Evolutionary conservation across 148 eudicot species (phyloP).

Genomic region (Limonium bicolor): DNA sequence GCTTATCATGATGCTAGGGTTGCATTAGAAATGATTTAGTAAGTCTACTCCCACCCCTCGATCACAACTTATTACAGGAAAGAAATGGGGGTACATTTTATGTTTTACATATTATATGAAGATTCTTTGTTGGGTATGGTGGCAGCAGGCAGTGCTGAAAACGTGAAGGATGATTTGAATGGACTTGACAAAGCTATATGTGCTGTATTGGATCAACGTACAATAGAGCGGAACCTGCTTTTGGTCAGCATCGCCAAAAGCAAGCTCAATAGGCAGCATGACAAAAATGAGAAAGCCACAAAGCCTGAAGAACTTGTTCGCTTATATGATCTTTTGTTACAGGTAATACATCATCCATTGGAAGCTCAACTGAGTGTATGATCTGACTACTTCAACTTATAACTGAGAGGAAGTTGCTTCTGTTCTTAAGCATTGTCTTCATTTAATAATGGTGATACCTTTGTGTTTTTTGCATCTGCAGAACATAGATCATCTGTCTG

Average conservation of each 20-base stretch:
- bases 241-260: conserved; percentile 75
- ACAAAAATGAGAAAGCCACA: conserved; percentile 62
- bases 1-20: conserved; percentile 86
- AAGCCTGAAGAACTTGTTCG: conserved; percentile 98
- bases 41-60: too few species aligned
- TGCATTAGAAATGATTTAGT: conserved; percentile 86
- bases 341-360: conserved; percentile 38
- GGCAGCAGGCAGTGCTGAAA: conserved; percentile 75
- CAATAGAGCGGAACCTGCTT: conserved; percentile 83
- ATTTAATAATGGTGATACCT: conserved; percentile 5
- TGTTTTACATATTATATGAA: too few species aligned
- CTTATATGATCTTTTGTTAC: conserved; percentile 69
- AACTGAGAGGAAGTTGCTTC: too few species aligned
- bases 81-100: too few species aligned
- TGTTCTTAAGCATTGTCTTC: too few species aligned
- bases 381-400: too few species aligned
- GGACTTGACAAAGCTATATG: conserved; percentile 97
- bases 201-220: conserved; percentile 70
- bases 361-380: too few species aligned
- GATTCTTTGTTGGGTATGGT: conserved; percentile 30
- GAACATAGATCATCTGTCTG: conserved; percentile 87
- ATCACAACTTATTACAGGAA: too few species aligned
- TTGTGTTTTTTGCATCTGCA: conserved; percentile 18
- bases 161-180: conserved; percentile 70
- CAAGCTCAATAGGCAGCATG: conserved; percentile 59